Evolutionary conservation across 768 basidiomycete genomes (phyloP).

Genomic region (Lenzites betulinus): DNA sequence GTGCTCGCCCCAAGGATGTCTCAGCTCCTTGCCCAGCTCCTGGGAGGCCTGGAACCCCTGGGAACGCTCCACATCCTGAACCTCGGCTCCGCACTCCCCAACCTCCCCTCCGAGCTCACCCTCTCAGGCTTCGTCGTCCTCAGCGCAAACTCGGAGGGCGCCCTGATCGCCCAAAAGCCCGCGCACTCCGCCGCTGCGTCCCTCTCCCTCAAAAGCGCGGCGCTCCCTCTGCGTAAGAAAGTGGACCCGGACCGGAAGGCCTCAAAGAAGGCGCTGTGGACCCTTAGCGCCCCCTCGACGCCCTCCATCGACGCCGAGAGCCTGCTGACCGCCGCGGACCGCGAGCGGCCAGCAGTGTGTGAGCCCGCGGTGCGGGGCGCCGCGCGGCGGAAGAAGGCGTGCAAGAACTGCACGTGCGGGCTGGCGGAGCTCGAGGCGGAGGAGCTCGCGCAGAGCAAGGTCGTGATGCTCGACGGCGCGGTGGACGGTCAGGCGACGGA

Average conservation of each 20-base stretch:
- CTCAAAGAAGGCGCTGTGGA: slow-evolving; percentile 89
- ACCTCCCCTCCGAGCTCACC: slow-evolving; percentile 59
- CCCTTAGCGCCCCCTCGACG: slow-evolving; percentile 68
- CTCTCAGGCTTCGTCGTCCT: slow-evolving; percentile 67
- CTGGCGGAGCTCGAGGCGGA: slow-evolving; percentile 90
- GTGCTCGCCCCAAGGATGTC: slow-evolving; percentile 53
- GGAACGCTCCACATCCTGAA: slow-evolving; percentile 72
- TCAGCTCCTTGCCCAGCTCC: slow-evolving; percentile 59
- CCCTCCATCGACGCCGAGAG: slow-evolving; percentile 80
- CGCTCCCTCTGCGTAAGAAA: slow-evolving; percentile 55
- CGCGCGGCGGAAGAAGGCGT: slow-evolving; percentile 84
- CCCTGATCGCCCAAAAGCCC: slow-evolving; percentile 74
- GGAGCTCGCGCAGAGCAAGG: slow-evolving; percentile 60
- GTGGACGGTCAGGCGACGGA: slow-evolving; percentile 61
- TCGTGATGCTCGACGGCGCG: slow-evolving; percentile 69
- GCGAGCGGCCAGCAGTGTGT: slow-evolving; percentile 74
- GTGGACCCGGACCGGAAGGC: slow-evolving; percentile 59
- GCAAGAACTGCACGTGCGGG: slow-evolving; percentile 97
- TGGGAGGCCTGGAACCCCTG: slow-evolving; percentile 59
- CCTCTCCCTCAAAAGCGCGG: slow-evolving; percentile 44
- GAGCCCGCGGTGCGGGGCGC: slow-evolving; percentile 57
- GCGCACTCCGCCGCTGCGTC: slow-evolving; percentile 43
- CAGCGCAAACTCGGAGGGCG: slow-evolving; percentile 42
- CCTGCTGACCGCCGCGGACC: slow-evolving; percentile 83
- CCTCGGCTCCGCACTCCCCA: slow-evolving; percentile 44